Base-by-base conservation (phyloP, 129 eudicot genomes). In the Heracleum sosnowskyi region DNA sequence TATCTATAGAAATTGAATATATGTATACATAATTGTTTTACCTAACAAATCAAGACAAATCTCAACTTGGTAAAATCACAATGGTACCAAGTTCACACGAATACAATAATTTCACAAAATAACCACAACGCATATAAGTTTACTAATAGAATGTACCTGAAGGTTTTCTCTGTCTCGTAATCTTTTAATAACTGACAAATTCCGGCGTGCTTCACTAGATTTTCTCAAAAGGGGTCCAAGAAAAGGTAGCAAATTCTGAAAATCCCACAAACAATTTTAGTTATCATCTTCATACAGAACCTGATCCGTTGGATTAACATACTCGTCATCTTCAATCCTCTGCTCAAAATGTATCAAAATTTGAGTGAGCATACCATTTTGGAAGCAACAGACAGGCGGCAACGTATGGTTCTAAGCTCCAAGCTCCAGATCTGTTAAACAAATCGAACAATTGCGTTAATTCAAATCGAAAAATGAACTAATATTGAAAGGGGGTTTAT, bases 221-320 rank as follows among this genome's bases (percentile, higher is more conserved):
- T 88, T 91, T 78, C 87, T 86, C 80, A 90, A 76, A 57, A 94
- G 97, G 37, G 98, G 98, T 83, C 97, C 98, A 81, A 94, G 98
- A 83, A 92, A 94, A 4, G 96, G 92, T 76, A 90, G 89, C 90
- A 95, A 72, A 78, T 90, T 90, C 98, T 95, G 92, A 64, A 84
- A 68, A 87, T 77, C 69, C 78, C 46, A 80, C 39, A 79, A 64
- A 69, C 51, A 46, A 62, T 16, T 12, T 41, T 31, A 41, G 45
- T n/a, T 70, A 35, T 22, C 15, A 64, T 28, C 46, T 44, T 37
- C 46, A 44, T 36, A 35, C 73, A 60, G 31, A 60, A n/a, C n/a
- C n/a, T n/a, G n/a, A n/a, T n/a, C n/a, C n/a, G n/a, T n/a, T n/a
- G n/a, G n/a, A n/a, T n/a, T n/a, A n/a, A n/a, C n/a, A n/a, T n/a